phyloP scores from a whole-genome alignment of 148 eudicot genomes.

The Spergularia marina region DNA sequence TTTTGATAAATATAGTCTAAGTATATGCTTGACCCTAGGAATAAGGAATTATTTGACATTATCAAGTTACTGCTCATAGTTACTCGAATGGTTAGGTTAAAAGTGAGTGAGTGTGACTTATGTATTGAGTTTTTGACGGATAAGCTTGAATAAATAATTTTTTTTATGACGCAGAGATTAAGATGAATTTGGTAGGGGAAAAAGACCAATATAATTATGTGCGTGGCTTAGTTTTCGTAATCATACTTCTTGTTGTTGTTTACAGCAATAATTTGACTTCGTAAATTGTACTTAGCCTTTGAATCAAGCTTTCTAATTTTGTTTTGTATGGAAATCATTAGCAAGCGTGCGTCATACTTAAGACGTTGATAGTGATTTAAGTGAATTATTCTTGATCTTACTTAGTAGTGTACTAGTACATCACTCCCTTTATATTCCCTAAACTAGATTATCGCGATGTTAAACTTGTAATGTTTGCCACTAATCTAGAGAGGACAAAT shows the following conservation, averaged over 20 bases:
- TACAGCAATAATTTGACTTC: not conserved
- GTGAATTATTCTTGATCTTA: not conserved
- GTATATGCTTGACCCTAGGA: slow-evolving; percentile 7
- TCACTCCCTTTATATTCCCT: no score
- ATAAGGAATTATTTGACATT: not conserved
- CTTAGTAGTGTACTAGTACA: no score
- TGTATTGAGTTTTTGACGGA: not conserved
- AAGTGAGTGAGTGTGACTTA: slow-evolving; percentile 12
- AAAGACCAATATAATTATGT: not conserved
- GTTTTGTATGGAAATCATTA: not conserved
- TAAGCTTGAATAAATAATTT: slow-evolving; percentile 2
- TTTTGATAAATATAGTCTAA: no score
- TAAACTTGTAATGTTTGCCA: no score
- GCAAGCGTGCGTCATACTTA: not conserved
- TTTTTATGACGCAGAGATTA: slow-evolving; percentile 1
- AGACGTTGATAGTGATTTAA: not conserved
- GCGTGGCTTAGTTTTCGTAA: not conserved
- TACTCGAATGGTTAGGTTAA: slow-evolving; percentile 16
- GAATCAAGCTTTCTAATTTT: slow-evolving; percentile 1
- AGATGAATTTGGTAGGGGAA: slow-evolving; percentile 4
- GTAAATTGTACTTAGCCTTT: slow-evolving; percentile 9
- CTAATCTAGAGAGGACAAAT: no score
- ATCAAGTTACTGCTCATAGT: not conserved
- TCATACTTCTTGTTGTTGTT: not conserved
- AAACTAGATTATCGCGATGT: no score